phyloP scores from a whole-genome alignment of 176 grass and related monocot species.

The Juncus effusus region DNA sequence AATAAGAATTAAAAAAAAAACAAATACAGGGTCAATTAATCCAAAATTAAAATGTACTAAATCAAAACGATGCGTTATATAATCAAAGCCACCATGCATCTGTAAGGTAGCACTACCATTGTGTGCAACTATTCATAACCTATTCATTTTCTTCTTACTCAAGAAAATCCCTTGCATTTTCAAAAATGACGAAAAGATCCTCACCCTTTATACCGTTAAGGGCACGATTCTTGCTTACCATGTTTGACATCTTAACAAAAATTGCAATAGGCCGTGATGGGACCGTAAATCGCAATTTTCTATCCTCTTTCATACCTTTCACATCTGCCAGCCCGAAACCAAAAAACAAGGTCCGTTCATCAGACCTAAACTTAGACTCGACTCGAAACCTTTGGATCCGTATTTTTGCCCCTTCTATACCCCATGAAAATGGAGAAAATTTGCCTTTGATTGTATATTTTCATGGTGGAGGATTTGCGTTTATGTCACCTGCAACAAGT shows the following conservation, averaged over 20 bases:
- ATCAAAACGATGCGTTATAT: no score
- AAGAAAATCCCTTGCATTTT: background rate
- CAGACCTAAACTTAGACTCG: conserved; percentile 35
- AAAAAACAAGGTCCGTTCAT: conserved; percentile 25
- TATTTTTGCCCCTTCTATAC: conserved; percentile 22
- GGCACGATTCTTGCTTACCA: conserved; percentile 21
- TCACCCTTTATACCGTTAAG: conserved; percentile 18
- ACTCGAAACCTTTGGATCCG: conserved; percentile 30
- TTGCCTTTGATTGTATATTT: conserved; percentile 36
- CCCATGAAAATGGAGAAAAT: background rate
- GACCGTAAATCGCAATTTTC: conserved; percentile 33
- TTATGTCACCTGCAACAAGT: conserved; percentile 23
- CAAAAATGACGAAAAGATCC: background rate
- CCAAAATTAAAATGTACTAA: no score
- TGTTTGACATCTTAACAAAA: background rate
- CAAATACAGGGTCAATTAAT: no score
- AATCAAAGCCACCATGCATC: no score
- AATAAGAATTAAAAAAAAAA: no score
- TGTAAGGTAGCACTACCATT: no score
- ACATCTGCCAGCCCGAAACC: conserved; percentile 6
- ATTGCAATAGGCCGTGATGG: conserved; percentile 26
- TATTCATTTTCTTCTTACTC: no score
- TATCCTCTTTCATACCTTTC: conserved; percentile 28
- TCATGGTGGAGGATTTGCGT: conserved; percentile 45
- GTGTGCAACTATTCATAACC: no score